Base-by-base conservation (phyloP, 768 basidiomycete genomes). In the Mrakia hoshinonis region DNA sequence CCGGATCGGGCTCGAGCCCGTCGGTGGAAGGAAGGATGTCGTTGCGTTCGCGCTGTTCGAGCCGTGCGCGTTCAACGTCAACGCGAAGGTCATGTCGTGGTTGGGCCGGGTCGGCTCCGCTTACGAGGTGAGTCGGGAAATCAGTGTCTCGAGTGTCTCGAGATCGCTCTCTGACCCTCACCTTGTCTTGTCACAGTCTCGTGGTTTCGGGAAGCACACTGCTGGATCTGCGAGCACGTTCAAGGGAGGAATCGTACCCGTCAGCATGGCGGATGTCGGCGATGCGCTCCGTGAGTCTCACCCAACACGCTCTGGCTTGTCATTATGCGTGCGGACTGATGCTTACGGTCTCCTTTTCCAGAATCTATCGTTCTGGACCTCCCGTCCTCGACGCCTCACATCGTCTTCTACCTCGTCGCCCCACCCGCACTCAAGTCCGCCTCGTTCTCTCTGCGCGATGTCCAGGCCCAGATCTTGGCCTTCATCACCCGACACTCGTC, bases 1-100 rank as follows among this genome's bases (percentile, higher is more conserved):
- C 75, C 92, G 91, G 77, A 82, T 92, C 15, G 90, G 89, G 0
- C 77, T 93, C 54, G 82, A 83, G 20, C 91, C 91, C 0, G 83
- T 84, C 60, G 84, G 84, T 46, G 91, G 92, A 9, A 81, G 80
- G 70, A 92, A 92, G 79, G 83, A 92, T 74, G 82, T 89, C 4
- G 83, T 82, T 1, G 85, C 84, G 1, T 90, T 87, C 77, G 85
- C 87, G 0, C 80, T 92, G 60, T 88, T 85, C 67, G 89, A 92
- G 36, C 26, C 51, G 31, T 47, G 71, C 11, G 52, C 43, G 75
- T 85, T 86, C 26, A 82, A 82, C 12, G 83, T 82, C 1, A 81
- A 82, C 26, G 82, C 83, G n/a, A 82, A 81, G 55, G 82, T 81
- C 38, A 74, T 75, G 2, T 75, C 70, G 0, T 92, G 91, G 90